Base-by-base conservation (phyloP, 176 grass and related monocot species). In the Saccharum officinarum region DNA sequence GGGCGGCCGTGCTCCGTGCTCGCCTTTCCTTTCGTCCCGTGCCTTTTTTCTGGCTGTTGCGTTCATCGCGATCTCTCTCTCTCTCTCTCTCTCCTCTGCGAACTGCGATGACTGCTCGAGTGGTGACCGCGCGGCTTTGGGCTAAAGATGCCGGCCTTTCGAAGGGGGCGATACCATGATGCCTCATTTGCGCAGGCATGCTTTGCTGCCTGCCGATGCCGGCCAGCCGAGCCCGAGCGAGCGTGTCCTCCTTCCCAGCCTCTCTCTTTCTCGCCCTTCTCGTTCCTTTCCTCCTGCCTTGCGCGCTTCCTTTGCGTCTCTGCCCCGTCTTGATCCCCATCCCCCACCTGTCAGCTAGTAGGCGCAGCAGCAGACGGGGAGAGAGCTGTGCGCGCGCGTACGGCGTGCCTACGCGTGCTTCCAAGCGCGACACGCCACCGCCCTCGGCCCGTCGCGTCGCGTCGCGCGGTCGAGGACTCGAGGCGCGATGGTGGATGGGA, bases 141-240 rank as follows among this genome's bases (percentile, higher is more conserved):
- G 72, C 33, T 71, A 93, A 95, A 95, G 95, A 95, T 82, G 85
- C 88, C 81, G 89, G 92, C 80, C 95, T 97, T 97, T 97, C 92
- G 81, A 92, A 84, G 70, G 80, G 78, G 78, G 57, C 61, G 79
- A 80, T 62, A 87, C 90, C 88, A 97, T 97, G 90, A 94, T 94
- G 89, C 88, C 91, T 61, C 81, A 79, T 83, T 80, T 84, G 82
- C 60, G 82, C 87, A 84, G 82, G 82, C 87, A 71, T 71, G 80
- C 65, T 47, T 50, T 70, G 79, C 49, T 67, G 85, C 75, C 67
- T 70, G n/a, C 41, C 42, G 12, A 6, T 26, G 40, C 40, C 38
- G 33, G 33, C 33, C 33, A 3, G 33, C 33, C 33, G 3, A 28
- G 28, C 28, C 28, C 28, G 28, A 28, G 28, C 44, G 11, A 46